Conservation (phyloP, 2,329 filamentous ascomycete species). For the Coniosporium tulheliwenetii region DNA sequence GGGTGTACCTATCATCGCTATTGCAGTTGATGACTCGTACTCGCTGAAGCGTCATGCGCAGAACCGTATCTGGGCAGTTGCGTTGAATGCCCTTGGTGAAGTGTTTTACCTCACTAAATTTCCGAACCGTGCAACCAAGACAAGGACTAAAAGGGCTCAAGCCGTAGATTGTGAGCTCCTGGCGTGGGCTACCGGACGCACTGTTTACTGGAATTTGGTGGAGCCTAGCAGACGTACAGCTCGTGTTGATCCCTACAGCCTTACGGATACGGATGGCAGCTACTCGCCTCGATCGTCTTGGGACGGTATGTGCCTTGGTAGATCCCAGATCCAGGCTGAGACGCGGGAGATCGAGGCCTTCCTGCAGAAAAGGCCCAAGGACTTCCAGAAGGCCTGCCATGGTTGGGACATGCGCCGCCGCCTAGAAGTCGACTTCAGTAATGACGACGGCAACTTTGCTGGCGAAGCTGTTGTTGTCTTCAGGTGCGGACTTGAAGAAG, state of each 20-base stretch:
- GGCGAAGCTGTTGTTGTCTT: slow-evolving; percentile 68
- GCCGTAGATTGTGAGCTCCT: slow-evolving; percentile 43
- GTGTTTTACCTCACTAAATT: slow-evolving; percentile 68
- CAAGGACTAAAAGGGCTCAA: slow-evolving; percentile 26
- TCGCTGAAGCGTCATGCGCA: slow-evolving; percentile 52
- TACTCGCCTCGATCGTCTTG: slow-evolving; percentile 72
- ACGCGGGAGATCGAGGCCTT: slow-evolving; percentile 71
- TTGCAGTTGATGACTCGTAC: slow-evolving; percentile 74
- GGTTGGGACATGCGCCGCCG: slow-evolving; percentile 86
- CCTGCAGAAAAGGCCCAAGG: slow-evolving; percentile 52
- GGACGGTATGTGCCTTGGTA: slow-evolving; percentile 53
- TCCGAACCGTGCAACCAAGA: slow-evolving; percentile 39
- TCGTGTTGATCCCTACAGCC: slow-evolving; percentile 56
- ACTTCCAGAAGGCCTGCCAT: slow-evolving; percentile 63
- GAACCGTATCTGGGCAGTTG: slow-evolving; percentile 74
- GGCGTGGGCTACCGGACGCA: slow-evolving; percentile 69
- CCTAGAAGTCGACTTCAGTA: slow-evolving; percentile 78
- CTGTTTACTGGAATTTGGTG: slow-evolving; percentile 65
- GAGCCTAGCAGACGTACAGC: slow-evolving; percentile 62
- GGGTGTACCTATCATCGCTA: slow-evolving; percentile 75
- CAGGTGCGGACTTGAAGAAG: slow-evolving; percentile 52
- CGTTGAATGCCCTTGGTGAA: slow-evolving; percentile 86
- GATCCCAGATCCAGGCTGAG: slow-evolving; percentile 57
- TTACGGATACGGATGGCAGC: slow-evolving; percentile 47
- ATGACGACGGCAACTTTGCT: slow-evolving; percentile 57